phyloP scores from a whole-genome alignment of 768 basidiomycete genomes.

The Pisolithus tinctorius region DNA sequence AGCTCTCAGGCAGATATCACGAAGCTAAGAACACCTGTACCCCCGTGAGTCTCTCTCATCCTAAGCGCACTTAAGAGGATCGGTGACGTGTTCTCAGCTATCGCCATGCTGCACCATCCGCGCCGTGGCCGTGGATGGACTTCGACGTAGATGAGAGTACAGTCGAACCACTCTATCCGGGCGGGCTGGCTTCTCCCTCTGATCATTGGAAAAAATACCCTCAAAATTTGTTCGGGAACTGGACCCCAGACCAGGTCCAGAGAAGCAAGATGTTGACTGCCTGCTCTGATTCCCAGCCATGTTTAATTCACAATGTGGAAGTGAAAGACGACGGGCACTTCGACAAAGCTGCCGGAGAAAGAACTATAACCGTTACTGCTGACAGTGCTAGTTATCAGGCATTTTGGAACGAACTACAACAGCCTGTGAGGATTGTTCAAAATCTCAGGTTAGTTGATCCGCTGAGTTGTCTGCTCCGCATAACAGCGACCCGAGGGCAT shows the following conservation, averaged over 20 bases:
- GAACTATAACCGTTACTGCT: slow-evolving; percentile 10
- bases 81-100: slow-evolving; percentile 28
- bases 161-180: slow-evolving; percentile 6
- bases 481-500: slow-evolving; percentile 17
- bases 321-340: slow-evolving; percentile 11
- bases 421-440: slow-evolving; percentile 13
- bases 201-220: slow-evolving; percentile 33
- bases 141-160: slow-evolving; percentile 18
- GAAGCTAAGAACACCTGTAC: slow-evolving; percentile 18
- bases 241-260: slow-evolving; percentile 35
- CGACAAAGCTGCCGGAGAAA: slow-evolving; percentile 3
- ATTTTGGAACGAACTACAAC: slow-evolving; percentile 26
- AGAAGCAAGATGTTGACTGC: slow-evolving; percentile 18
- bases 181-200: no score
- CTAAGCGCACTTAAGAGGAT: background rate
- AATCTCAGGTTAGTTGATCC: background rate
- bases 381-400: slow-evolving; percentile 4
- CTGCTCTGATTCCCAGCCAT: slow-evolving; percentile 1
- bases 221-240: slow-evolving; percentile 41
- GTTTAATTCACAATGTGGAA: slow-evolving; percentile 3
- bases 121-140: slow-evolving; percentile 38
- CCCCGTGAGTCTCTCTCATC: slow-evolving; percentile 12
- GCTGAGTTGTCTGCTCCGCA: background rate
- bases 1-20: background rate
- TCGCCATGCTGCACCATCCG: slow-evolving; percentile 33